Base-by-base conservation (phyloP, 805 yeast species). In the Schwanniomyces polymorphus region DNA sequence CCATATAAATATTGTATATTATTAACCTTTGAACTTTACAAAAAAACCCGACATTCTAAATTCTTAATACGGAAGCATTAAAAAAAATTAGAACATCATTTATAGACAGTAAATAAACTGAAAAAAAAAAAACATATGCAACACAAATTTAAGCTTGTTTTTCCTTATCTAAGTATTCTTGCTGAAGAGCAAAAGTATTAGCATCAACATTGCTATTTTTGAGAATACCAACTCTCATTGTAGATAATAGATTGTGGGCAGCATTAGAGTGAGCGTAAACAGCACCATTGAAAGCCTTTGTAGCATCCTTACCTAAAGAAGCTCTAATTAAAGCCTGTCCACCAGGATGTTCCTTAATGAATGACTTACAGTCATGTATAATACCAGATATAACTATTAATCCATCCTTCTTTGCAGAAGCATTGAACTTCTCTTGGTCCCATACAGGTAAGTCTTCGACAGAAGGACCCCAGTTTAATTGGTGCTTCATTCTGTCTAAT, bases 181-280 rank as follows among this genome's bases (percentile, higher is more conserved):
- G 75, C 67, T 81, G 86, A 55, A 73, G 64, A 43, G 67, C 75
- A 57, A 72, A 81, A 16, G 86, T 82, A 56, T 82, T 73, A 42
- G 65, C 68, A 42, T 74, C 71, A 38, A 84, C 88, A 55, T 79
- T 80, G 42, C 84, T 75, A 52, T 85, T 91, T 64, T 83, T 78
- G 50, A 87, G 79, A 37, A 88, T 86, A 23, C 92, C 94, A 14
- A 88, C 83, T 76, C 95, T 83, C 88, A 86, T 80, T 12, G 86
- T 82, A 16, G 92, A 90, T 66, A 88, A 77, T 61, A 87, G 70
- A 66, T 88, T 88, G 65, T 86, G 91, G 18, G 94, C 95, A 51
- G 95, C 94, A 58, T 87, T 88, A 7, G 92, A 85, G 62, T 88
- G 95, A 10, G 87, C 82, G 61, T 88, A 88, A 27, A 88, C 94